Conservation (phyloP, 1,284 basidiomycete species). For the Pyrrhoderma noxium region DNA sequence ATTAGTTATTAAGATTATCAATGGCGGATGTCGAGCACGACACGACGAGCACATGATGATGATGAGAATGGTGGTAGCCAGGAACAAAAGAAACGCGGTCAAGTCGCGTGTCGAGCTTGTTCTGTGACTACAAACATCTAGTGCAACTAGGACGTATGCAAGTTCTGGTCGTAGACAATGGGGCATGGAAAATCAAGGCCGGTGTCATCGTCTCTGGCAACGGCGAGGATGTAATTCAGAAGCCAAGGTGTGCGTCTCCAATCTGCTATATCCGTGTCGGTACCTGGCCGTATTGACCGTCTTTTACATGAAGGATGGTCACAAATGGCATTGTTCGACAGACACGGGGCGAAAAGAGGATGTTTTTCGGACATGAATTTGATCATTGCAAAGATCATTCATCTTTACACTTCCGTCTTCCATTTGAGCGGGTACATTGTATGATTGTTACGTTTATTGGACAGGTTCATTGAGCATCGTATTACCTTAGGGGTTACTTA, state of each 20-base stretch:
- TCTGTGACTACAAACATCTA: too few relatives aligned
- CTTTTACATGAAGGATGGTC: too few relatives aligned
- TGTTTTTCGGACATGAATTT: constrained; percentile 80
- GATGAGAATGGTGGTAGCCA: too few relatives aligned
- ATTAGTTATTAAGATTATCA: too few relatives aligned
- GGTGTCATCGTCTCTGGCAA: constrained; percentile 37
- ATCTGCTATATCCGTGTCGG: too few relatives aligned
- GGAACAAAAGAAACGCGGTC: too few relatives aligned
- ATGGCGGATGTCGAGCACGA: too few relatives aligned
- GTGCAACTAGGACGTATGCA: constrained; percentile 24
- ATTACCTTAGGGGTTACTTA: constrained; percentile 66
- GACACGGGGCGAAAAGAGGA: constrained; percentile 70
- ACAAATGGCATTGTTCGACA: constrained; percentile 70
- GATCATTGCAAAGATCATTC: constrained; percentile 69
- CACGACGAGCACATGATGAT: too few relatives aligned
- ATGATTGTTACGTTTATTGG: constrained; percentile 15
- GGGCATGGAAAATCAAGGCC: constrained; percentile 73
- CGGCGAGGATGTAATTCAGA: background rate
- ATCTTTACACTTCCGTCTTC: constrained; percentile 71
- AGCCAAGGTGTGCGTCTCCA: constrained; percentile 25
- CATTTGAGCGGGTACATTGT: constrained; percentile 73
- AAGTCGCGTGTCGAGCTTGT: too few relatives aligned
- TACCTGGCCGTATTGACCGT: constrained; percentile 2
- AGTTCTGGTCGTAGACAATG: constrained; percentile 78
- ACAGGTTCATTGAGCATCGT: constrained; percentile 17